These are phyloP conservation scores for Madurella fahalii DNA, from an alignment of 2,329 filamentous ascomycete genomes.

Conservation along the genomic window DNA sequence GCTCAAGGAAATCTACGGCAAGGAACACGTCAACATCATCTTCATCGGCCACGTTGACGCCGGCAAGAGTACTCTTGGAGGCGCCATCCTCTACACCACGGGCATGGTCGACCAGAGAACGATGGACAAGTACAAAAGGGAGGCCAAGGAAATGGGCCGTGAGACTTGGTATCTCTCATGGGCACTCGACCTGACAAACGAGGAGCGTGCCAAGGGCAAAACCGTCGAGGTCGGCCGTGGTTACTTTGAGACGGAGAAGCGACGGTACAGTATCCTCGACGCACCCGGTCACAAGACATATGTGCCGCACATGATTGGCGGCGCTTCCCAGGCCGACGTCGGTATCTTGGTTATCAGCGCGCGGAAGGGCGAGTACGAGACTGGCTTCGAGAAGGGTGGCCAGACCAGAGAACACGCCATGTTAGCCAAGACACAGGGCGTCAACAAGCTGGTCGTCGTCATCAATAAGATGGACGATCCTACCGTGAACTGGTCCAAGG, in stretches of 20 bases:
- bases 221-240: constrained; percentile 95
- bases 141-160: constrained; percentile 92
- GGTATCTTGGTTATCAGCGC: constrained; percentile 95
- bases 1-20: constrained; percentile 92
- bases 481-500: constrained; percentile 93
- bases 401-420: constrained; percentile 98
- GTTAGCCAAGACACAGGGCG: constrained; percentile 95
- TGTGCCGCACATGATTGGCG: constrained; percentile 97
- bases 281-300: constrained; percentile 97
- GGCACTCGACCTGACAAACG: constrained; percentile 95
- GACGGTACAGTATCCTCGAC: constrained; percentile 93
- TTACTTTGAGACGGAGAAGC: constrained; percentile 95
- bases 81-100: constrained; percentile 85
- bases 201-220: constrained; percentile 94
- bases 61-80: constrained; percentile 93
- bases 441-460: constrained; percentile 90
- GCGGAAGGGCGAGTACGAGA: constrained; percentile 97
- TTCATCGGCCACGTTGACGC: constrained; percentile 80
- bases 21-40: constrained; percentile 79
- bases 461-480: constrained; percentile 99
- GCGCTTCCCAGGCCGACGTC: constrained; percentile 87
- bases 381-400: constrained; percentile 91
- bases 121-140: constrained; percentile 95
- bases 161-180: constrained; percentile 99
- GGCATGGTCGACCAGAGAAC: constrained; percentile 99